Evolutionary conservation across 2,329 filamentous ascomycete species (phyloP).

Genomic region (Fusarium nurragi): DNA sequence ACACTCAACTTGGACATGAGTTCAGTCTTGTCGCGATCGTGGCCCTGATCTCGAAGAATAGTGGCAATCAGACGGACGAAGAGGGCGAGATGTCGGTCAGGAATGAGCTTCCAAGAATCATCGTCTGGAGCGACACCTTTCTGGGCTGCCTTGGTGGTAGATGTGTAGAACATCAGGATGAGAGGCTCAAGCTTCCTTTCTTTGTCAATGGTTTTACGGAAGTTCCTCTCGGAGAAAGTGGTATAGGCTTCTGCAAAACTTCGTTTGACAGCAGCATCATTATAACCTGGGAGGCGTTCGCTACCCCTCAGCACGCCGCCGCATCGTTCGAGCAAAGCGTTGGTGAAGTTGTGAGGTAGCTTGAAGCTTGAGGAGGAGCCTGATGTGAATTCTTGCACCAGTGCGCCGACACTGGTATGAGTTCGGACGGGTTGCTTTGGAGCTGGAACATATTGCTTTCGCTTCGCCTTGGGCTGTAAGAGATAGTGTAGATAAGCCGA

Average conservation of each 20-base stretch:
- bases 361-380: constrained; percentile 61
- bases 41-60: constrained; percentile 84
- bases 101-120: constrained; percentile 89
- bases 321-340: constrained; percentile 73
- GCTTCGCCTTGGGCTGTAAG: constrained; percentile 87
- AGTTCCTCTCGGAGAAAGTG: constrained; percentile 86
- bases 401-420: constrained; percentile 81
- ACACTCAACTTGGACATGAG: constrained; percentile 80
- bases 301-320: constrained; percentile 82
- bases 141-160: constrained; percentile 85
- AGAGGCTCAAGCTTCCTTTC: constrained; percentile 92
- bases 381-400: constrained; percentile 85
- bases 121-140: constrained; percentile 79
- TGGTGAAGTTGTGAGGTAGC: constrained; percentile 65
- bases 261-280: constrained; percentile 88
- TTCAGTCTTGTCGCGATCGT: constrained; percentile 85
- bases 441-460: constrained; percentile 83
- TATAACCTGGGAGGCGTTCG: constrained; percentile 87
- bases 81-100: constrained; percentile 92
- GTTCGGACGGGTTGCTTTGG: constrained; percentile 68
- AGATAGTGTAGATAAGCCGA: constrained; percentile 93
- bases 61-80: constrained; percentile 88
- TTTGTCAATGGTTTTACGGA: constrained; percentile 92
- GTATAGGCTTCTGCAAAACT: constrained; percentile 96
- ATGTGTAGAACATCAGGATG: constrained; percentile 95